Conservation (phyloP, 2,329 filamentous ascomycete species). For the Tolypocladium ophioglossoides region DNA sequence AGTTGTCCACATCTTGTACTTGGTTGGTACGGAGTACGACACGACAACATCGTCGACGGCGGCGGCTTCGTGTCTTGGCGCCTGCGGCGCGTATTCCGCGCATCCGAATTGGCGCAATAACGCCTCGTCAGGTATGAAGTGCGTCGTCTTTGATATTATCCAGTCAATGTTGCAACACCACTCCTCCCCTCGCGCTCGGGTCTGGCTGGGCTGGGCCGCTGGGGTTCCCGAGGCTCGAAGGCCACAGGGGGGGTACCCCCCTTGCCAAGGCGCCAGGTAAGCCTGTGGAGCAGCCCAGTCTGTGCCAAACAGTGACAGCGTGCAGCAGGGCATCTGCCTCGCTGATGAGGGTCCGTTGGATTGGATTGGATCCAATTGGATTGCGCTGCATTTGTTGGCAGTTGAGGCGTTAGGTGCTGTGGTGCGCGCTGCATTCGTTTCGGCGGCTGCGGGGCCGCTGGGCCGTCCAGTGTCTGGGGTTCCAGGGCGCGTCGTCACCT, state of each 20-base stretch:
- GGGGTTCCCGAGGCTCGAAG: background rate
- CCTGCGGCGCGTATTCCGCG: too few species aligned
- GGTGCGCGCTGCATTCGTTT: background rate
- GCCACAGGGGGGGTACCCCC: background rate
- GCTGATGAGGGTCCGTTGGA: background rate
- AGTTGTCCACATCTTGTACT: too few species aligned
- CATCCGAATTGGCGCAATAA: background rate
- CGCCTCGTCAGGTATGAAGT: background rate
- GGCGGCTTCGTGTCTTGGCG: too few species aligned
- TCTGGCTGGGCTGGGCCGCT: too few species aligned
- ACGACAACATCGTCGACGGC: background rate
- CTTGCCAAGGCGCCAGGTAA: too few species aligned
- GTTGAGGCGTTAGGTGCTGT: background rate
- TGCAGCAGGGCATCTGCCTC: background rate
- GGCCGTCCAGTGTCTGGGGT: too few species aligned
- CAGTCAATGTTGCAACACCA: background rate
- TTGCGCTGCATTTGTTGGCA: background rate
- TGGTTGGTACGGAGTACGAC: too few species aligned
- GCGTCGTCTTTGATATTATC: background rate
- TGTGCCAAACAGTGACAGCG: background rate
- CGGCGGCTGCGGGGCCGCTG: too few species aligned
- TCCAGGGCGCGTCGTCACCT: background rate
- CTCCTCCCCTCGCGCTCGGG: background rate
- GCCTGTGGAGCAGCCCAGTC: background rate
- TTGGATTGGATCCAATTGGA: background rate